A percentile compares a stretch with the other conserved stretches of the same genome.
These are phyloP conservation scores for Populus simonii DNA, from an alignment of 345 rosid genomes.

Conservation along the genomic window DNA sequence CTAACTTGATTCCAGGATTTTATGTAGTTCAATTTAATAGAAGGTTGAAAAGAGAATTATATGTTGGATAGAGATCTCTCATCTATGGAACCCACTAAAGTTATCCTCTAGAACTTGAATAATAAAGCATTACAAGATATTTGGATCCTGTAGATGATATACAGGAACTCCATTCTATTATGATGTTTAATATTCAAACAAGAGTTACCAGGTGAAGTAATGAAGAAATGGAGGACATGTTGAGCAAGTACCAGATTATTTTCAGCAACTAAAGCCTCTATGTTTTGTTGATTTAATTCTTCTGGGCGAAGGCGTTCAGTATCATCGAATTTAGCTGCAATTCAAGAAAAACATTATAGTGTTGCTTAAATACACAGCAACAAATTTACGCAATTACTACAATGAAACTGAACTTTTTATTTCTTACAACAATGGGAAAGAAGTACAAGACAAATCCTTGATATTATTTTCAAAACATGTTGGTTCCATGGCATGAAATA, in stretches of 20 bases:
- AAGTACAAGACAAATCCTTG: not conserved
- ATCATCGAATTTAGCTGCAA: constrained; percentile 69
- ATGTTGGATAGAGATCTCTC: not conserved
- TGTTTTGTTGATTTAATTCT: constrained; percentile 94
- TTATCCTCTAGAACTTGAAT: constrained; percentile 6
- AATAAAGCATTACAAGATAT: not conserved
- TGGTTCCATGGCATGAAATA: not conserved
- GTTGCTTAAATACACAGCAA: not conserved
- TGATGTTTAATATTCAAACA: not conserved
- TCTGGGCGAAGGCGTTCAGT: constrained; percentile 94
- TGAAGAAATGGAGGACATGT: not conserved
- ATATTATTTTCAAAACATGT: not conserved
- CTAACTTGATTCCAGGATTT: not conserved
- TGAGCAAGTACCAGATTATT: constrained; percentile 66
- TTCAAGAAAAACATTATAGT: constrained; percentile 18
- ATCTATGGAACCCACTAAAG: constrained; percentile 1
- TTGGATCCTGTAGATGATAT: not conserved
- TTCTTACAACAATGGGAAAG: no score
- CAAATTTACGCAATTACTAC: no score
- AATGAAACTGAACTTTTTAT: no score
- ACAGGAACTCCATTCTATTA: not conserved
- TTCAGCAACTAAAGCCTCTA: constrained; percentile 97
- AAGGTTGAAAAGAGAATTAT: no score
- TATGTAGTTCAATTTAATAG: constrained; percentile 3
- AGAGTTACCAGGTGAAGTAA: not conserved